Evolutionary conservation across 176 grass and related monocot species (phyloP).

Genomic region (Tillandsia fasciculata): DNA sequence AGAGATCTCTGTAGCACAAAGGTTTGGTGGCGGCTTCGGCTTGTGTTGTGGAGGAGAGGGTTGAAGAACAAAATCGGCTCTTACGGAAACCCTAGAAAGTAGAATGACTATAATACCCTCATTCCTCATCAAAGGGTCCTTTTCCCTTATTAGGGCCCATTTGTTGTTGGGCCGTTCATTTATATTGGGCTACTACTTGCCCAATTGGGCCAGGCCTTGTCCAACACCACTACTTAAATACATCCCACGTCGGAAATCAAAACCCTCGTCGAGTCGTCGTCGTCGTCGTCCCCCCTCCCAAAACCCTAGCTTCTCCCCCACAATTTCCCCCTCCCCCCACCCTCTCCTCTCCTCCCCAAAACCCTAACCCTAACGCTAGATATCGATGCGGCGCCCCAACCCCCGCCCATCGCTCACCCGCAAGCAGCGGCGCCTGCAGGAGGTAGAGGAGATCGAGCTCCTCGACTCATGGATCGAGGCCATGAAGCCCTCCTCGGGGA

Average conservation of each 20-base stretch:
- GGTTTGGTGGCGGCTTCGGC: too few relatives aligned
- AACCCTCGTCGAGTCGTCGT: background rate
- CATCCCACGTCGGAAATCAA: background rate
- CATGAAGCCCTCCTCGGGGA: constrained; percentile 49
- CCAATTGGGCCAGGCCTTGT: background rate
- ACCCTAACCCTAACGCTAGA: constrained; percentile 23
- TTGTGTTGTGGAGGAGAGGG: too few relatives aligned
- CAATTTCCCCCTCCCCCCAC: background rate
- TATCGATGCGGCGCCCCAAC: constrained; percentile 38
- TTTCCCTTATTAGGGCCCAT: too few relatives aligned
- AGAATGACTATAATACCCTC: too few relatives aligned
- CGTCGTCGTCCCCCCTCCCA: constrained; percentile 4
- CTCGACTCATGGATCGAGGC: constrained; percentile 77
- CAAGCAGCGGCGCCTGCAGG: constrained; percentile 41
- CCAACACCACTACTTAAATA: background rate
- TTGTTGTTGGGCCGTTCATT: too few relatives aligned
- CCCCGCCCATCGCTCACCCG: background rate
- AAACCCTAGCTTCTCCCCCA: constrained; percentile 19
- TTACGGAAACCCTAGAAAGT: too few relatives aligned
- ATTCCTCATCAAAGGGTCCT: too few relatives aligned
- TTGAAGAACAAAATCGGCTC: too few relatives aligned
- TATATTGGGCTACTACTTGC: too few relatives aligned
- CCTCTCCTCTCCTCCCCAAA: background rate
- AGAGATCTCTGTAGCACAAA: too few relatives aligned
- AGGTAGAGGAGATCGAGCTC: constrained; percentile 56